Percentiles rank a stretch among this genome's conserved stretches.
These are phyloP conservation scores for Scytalidium lignicola DNA, from an alignment of 2,329 filamentous ascomycete species.

Conservation along the genomic window DNA sequence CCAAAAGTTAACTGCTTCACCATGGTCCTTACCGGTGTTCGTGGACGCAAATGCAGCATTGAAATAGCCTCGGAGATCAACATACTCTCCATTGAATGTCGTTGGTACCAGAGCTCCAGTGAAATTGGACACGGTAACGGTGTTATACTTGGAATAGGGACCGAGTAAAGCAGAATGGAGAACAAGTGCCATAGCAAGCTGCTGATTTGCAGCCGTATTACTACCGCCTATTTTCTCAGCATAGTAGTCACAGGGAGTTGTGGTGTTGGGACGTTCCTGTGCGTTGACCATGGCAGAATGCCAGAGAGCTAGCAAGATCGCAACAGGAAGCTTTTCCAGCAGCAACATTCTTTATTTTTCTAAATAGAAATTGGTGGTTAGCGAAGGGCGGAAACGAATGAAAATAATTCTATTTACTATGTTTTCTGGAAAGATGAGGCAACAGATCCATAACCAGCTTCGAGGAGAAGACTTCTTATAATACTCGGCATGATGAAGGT, in stretches of 20 bases:
- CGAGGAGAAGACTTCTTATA: too few species aligned
- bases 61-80: conserved; percentile 54
- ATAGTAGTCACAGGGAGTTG: conserved; percentile 69
- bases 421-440: too few species aligned
- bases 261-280: conserved; percentile 28
- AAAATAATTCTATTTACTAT: too few species aligned
- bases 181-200: conserved; percentile 46
- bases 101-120: conserved; percentile 45
- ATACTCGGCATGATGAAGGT: too few species aligned
- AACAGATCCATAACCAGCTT: too few species aligned
- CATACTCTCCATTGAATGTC: conserved; percentile 40
- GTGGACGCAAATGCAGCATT: conserved; percentile 45
- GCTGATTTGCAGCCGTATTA: conserved; percentile 54
- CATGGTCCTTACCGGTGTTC: conserved; percentile 41
- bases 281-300: too few species aligned
- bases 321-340: too few species aligned
- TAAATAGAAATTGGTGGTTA: too few species aligned
- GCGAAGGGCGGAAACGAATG: too few species aligned
- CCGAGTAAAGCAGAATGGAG: conserved; percentile 60
- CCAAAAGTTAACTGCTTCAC: conserved; percentile 50
- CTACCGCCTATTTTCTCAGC: conserved; percentile 44
- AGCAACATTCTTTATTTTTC: too few species aligned
- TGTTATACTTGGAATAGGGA: conserved; percentile 49
- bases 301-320: too few species aligned
- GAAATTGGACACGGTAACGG: conserved; percentile 41